Conservation (phyloP, 345 rosid genomes). For the Arabidopsis thaliana region TAIR10.1 NC_003075.7:10209501-10210000, state of each 20-base stretch:
- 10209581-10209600: slow-evolving; percentile 33
- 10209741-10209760: slow-evolving; percentile 20
- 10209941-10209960: not conserved
- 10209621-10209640: slow-evolving; percentile 47
- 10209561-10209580: slow-evolving; percentile 45
- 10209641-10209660: not conserved
- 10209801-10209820: not conserved
- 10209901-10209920: not conserved
- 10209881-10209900: not conserved
- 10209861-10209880: too few species aligned
- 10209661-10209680: not conserved
- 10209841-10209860: not conserved
- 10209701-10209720: slow-evolving; percentile 23
- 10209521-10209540: slow-evolving; percentile 19
- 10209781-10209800: slow-evolving; percentile 7
- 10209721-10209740: slow-evolving; percentile 24
- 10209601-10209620: slow-evolving; percentile 25
- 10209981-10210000: not conserved
- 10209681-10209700: not conserved
- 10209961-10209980: not conserved
- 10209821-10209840: not conserved
- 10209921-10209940: not conserved
- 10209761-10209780: slow-evolving; percentile 21
- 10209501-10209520: slow-evolving; percentile 24
- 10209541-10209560: slow-evolving; percentile 33